A percentile compares a stretch with the other conserved stretches of the same genome.
Conservation (phyloP, 768 basidiomycete genomes). For the Phylloporus sp. region DNA sequence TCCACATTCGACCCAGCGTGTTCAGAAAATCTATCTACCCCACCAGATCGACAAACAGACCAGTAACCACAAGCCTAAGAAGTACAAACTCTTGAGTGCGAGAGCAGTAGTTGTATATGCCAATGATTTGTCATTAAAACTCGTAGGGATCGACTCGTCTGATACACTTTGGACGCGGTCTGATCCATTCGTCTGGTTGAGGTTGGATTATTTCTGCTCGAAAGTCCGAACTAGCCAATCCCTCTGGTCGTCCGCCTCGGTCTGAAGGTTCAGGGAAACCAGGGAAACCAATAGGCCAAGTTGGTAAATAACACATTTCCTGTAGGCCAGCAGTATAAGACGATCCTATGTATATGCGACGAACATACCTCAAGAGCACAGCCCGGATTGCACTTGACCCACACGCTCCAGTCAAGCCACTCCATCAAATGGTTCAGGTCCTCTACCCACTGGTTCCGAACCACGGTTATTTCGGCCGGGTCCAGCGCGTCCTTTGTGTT, state of each 20-base stretch:
- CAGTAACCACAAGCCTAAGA: not conserved
- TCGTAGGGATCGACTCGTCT: not conserved
- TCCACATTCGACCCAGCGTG: no score
- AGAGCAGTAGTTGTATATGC: no score
- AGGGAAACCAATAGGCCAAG: not conserved
- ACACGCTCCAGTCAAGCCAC: not conserved
- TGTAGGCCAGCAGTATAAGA: not conserved
- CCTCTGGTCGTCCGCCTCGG: not conserved
- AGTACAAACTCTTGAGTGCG: not conserved
- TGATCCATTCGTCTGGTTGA: not conserved
- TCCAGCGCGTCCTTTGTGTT: not conserved
- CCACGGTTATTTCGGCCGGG: not conserved
- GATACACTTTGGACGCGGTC: not conserved
- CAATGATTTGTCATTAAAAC: not conserved
- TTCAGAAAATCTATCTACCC: no score
- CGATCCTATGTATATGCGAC: no score
- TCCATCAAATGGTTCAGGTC: not conserved
- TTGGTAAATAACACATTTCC: conserved; percentile 1
- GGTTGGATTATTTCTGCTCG: not conserved
- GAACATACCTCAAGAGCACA: not conserved
- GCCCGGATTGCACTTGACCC: not conserved
- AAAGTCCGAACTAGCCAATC: not conserved
- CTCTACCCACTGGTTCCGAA: not conserved
- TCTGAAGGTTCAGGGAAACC: not conserved
- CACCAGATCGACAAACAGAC: no score